Conservation (phyloP, 2,329 filamentous ascomycete species). For the Apiospora arundinis region DNA sequence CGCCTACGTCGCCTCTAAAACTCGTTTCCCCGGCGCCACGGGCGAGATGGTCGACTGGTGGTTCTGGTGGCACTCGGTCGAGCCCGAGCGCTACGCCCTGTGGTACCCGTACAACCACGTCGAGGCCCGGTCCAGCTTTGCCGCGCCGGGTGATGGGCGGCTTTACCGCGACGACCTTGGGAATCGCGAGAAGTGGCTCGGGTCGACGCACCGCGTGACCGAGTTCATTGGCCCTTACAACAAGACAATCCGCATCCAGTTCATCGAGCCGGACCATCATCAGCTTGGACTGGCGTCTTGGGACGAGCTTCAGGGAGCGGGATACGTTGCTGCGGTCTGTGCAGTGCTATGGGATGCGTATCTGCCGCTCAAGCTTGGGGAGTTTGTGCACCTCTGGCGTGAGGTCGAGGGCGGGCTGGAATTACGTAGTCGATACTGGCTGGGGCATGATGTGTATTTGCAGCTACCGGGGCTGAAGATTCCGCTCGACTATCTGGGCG, state of each 20-base stretch:
- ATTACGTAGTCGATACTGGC: constrained; percentile 28
- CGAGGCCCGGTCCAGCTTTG: constrained; percentile 20
- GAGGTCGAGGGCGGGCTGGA: constrained; percentile 22
- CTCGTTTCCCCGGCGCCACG: constrained; percentile 24
- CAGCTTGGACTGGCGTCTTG: constrained; percentile 21
- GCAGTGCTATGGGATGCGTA: constrained; percentile 26
- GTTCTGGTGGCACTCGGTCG: constrained; percentile 32
- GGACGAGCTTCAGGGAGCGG: constrained; percentile 23
- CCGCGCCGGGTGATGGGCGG: background rate
- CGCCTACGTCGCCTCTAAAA: constrained; percentile 29
- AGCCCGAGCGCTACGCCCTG: constrained; percentile 28
- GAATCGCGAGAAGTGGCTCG: constrained; percentile 28
- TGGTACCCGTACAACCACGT: constrained; percentile 29
- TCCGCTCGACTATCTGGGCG: constrained; percentile 22
- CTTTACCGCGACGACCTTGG: constrained; percentile 21
- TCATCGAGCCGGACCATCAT: constrained; percentile 24
- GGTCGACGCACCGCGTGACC: constrained; percentile 26
- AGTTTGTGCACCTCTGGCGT: constrained; percentile 29
- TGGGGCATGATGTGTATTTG: constrained; percentile 25
- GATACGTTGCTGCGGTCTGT: constrained; percentile 25
- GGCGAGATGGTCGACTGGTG: constrained; percentile 31
- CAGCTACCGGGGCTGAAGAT: constrained; percentile 23
- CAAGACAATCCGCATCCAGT: constrained; percentile 26
- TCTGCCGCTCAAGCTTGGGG: constrained; percentile 28
- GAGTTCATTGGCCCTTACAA: constrained; percentile 25